Percentiles rank a stretch among this genome's conserved stretches.
Conservation (phyloP, 441 rosid genomes). For the Populus tomentosa region DNA sequence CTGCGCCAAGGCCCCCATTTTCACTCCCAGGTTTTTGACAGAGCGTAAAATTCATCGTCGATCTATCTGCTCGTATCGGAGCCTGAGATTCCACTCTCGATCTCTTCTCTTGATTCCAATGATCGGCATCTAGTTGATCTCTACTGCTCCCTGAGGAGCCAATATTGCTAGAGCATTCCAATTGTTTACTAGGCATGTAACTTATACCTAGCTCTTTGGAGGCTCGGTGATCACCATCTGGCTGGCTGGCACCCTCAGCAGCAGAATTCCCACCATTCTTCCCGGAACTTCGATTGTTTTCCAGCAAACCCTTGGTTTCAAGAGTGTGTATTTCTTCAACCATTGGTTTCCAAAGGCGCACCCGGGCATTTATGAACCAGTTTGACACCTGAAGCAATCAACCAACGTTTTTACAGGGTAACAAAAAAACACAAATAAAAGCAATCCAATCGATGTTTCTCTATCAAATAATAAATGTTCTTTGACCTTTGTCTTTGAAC, state of each 20-base stretch:
- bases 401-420: not conserved
- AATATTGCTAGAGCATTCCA: slow-evolving; percentile 17
- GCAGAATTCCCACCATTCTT: slow-evolving; percentile 20
- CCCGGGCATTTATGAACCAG: slow-evolving; percentile 69
- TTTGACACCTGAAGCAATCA: slow-evolving; percentile 46
- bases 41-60: slow-evolving; percentile 39
- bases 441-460: too few relatives aligned
- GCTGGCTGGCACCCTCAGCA: slow-evolving; percentile 22
- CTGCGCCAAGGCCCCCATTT: slow-evolving; percentile 39
- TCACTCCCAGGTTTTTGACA: slow-evolving; percentile 38
- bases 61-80: slow-evolving; percentile 32
- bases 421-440: too few relatives aligned
- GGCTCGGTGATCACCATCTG: slow-evolving; percentile 17
- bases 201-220: slow-evolving; percentile 17
- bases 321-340: slow-evolving; percentile 61
- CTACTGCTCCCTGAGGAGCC: slow-evolving; percentile 18
- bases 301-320: slow-evolving; percentile 46
- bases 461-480: too few relatives aligned
- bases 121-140: slow-evolving; percentile 17
- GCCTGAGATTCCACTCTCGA: slow-evolving; percentile 36
- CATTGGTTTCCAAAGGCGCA: slow-evolving; percentile 66
- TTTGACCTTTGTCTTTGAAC: too few relatives aligned
- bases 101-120: slow-evolving; percentile 44
- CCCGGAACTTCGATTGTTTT: slow-evolving; percentile 20
- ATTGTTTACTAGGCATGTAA: slow-evolving; percentile 21